phyloP scores from a whole-genome alignment of 257 asterid species.

The Striga asiatica region DNA sequence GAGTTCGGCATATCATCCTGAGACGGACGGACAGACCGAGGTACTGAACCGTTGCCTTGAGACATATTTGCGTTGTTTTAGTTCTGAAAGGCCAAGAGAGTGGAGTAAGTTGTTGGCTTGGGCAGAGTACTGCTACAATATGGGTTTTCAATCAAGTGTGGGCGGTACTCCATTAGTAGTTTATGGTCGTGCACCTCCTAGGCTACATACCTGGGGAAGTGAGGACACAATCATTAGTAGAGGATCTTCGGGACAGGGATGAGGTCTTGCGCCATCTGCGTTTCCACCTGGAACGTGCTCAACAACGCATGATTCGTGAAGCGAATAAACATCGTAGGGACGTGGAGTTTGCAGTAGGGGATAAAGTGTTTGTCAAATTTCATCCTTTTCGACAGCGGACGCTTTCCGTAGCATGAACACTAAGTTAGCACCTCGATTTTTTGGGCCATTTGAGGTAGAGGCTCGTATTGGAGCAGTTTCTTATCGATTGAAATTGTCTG shows the following conservation, averaged over 20 bases:
- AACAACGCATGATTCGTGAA: background rate
- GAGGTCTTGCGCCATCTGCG: background rate
- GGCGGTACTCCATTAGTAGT: too few relatives aligned
- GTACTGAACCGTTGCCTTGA: too few relatives aligned
- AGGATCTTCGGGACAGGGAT: background rate
- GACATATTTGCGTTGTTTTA: too few relatives aligned
- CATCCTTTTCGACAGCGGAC: background rate
- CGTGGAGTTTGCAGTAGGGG: background rate
- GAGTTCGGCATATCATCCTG: too few relatives aligned
- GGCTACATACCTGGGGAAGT: background rate
- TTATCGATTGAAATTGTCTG: background rate
- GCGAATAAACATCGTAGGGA: background rate
- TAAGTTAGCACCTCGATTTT: background rate
- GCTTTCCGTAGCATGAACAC: background rate
- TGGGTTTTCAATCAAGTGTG: background rate
- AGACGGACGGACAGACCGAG: too few relatives aligned
- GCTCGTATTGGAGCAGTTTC: too few relatives aligned
- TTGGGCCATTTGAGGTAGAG: background rate
- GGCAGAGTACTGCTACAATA: background rate
- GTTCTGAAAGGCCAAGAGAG: too few relatives aligned
- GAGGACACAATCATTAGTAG: background rate
- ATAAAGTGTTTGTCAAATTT: background rate
- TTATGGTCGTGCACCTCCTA: background rate
- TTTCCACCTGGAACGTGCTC: background rate
- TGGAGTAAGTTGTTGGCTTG: background rate